These are phyloP conservation scores for Malbranchea zuffiana DNA, from an alignment of 2,329 filamentous ascomycete genomes.

Conservation along the genomic window DNA sequence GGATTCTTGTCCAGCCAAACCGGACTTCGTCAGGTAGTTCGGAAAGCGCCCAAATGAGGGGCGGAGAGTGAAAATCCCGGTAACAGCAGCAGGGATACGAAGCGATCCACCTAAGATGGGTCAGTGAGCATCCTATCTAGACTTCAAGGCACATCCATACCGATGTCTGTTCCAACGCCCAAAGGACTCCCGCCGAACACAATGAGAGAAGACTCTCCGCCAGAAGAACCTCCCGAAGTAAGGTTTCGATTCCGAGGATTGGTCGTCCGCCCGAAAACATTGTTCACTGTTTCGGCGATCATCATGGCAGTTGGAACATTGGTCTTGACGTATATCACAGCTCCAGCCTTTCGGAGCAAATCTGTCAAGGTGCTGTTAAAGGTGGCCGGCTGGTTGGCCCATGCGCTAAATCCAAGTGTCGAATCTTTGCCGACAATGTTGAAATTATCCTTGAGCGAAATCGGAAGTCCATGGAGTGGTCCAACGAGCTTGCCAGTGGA, in stretches of 20 bases:
- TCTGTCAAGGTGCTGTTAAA: conserved; percentile 48
- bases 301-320: conserved; percentile 34
- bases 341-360: conserved; percentile 45
- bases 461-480: conserved; percentile 33
- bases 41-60: conserved; percentile 46
- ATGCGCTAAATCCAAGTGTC: conserved; percentile 15
- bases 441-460: conserved; percentile 34
- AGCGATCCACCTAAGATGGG: conserved; percentile 28
- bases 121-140: background rate
- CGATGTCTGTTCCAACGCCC: conserved; percentile 34
- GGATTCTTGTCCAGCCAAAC: conserved; percentile 31
- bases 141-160: conserved; percentile 15
- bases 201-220: conserved; percentile 31
- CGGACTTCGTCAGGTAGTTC: conserved; percentile 44
- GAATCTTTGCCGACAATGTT: conserved; percentile 21
- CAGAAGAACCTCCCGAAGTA: conserved; percentile 27
- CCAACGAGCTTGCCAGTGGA: conserved; percentile 33
- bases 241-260: conserved; percentile 27
- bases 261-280: conserved; percentile 34
- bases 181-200: conserved; percentile 28
- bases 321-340: conserved; percentile 34
- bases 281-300: conserved; percentile 36
- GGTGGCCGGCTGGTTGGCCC: conserved; percentile 32
- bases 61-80: conserved; percentile 42
- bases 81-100: conserved; percentile 41